phyloP scores from a whole-genome alignment of 371 early-diverging fungal species.

The Mucor saturninus region DNA sequence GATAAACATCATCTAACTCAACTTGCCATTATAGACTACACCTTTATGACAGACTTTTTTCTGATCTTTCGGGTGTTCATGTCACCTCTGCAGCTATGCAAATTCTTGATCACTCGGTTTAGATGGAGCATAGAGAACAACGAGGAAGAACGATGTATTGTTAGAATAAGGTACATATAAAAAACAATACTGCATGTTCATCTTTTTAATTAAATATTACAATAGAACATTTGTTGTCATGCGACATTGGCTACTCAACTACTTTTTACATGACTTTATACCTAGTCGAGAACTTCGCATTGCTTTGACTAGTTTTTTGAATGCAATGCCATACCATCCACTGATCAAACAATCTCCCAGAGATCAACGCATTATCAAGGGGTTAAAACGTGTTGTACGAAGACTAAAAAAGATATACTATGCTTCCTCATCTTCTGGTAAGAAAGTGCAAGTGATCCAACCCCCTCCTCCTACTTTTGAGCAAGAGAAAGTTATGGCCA shows the following conservation, averaged over 20 bases:
- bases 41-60: conserved; percentile 74
- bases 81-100: conserved; percentile 59
- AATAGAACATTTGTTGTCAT: conserved; percentile 67
- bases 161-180: conserved; percentile 57
- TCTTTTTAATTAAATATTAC: neutral
- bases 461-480: conserved; percentile 50
- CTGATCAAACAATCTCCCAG: conserved; percentile 48
- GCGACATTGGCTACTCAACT: conserved; percentile 72
- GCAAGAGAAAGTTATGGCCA: conserved; percentile 41
- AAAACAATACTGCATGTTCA: neutral
- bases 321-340: conserved; percentile 45
- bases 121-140: conserved; percentile 64
- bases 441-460: conserved; percentile 45
- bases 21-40: conserved; percentile 54
- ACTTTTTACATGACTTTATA: conserved; percentile 69
- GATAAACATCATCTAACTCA: too few species aligned
- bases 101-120: conserved; percentile 64
- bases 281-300: conserved; percentile 53
- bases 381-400: conserved; percentile 49
- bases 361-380: conserved; percentile 62
- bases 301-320: conserved; percentile 49
- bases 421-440: conserved; percentile 26
- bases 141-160: conserved; percentile 59
- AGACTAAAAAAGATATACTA: conserved; percentile 54
- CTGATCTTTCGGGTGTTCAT: conserved; percentile 71